phyloP scores from a whole-genome alignment of 139 green algal genomes.

The Closterium sp. region DNA sequence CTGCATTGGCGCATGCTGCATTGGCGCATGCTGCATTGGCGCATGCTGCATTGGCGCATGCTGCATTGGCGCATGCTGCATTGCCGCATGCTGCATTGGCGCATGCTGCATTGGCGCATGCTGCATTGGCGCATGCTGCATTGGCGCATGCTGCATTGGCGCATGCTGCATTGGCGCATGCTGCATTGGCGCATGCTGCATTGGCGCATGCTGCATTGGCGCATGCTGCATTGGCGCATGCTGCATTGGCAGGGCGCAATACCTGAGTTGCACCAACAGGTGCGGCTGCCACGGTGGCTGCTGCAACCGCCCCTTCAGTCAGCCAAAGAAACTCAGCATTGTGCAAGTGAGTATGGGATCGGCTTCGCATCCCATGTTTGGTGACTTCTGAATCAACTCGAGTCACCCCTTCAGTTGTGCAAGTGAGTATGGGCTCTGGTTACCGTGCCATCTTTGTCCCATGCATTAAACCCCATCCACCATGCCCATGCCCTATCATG shows the following conservation, averaged over 20 bases:
- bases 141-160: too few species aligned
- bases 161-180: too few species aligned
- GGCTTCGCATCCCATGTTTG: neutral
- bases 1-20: too few species aligned
- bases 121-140: too few species aligned
- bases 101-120: too few species aligned
- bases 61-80: too few species aligned
- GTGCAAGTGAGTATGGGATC: conserved; percentile 2
- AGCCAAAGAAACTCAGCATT: neutral
- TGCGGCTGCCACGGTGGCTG: neutral
- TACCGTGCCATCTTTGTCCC: neutral
- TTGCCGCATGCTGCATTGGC: too few species aligned
- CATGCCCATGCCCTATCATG: too few species aligned
- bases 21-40: too few species aligned
- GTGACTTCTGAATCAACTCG: neutral
- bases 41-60: too few species aligned
- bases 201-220: too few species aligned
- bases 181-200: too few species aligned
- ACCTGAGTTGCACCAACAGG: neutral
- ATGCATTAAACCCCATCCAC: neutral
- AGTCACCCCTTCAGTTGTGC: neutral
- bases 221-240: neutral
- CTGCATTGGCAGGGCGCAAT: neutral
- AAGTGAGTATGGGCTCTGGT: neutral
- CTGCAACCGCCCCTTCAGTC: neutral